Evolutionary conservation across 2,329 filamentous ascomycete species (phyloP).

Genomic region (Herpotrichia juniperi): DNA sequence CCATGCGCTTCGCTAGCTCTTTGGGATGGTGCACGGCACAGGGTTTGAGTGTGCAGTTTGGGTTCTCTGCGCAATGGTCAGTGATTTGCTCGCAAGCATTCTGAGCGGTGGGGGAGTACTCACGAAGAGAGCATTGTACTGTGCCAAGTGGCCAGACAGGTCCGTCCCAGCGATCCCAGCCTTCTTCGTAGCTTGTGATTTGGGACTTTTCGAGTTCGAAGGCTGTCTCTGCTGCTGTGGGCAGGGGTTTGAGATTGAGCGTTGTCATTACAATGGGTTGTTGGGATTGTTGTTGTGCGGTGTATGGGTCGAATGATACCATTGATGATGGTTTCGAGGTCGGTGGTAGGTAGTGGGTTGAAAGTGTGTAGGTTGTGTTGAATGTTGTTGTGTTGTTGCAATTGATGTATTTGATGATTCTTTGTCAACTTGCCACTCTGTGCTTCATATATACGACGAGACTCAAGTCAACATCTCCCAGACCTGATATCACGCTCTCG

Average conservation of each 20-base stretch:
- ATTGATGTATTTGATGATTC: no score
- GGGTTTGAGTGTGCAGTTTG: neutral
- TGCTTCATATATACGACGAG: no score
- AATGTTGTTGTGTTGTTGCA: no score
- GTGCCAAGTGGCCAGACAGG: slow-evolving; percentile 29
- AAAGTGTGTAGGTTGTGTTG: no score
- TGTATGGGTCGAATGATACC: slow-evolving; percentile 9
- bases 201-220: slow-evolving; percentile 29
- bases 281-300: slow-evolving; percentile 1
- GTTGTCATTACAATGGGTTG: neutral
- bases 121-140: slow-evolving; percentile 30
- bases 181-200: slow-evolving; percentile 30
- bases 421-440: no score
- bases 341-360: no score
- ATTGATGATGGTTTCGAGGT: no score
- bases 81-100: no score
- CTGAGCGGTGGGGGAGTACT: neutral
- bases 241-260: neutral
- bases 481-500: no score
- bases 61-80: no score
- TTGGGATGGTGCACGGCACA: neutral
- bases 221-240: slow-evolving; percentile 18
- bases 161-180: slow-evolving; percentile 34
- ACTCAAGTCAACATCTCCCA: no score
- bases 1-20: no score